Evolutionary conservation across 768 basidiomycete genomes (phyloP), one percentile per base, ranked within the genome.

Genomic region (Mycena kentingensis): DNA sequence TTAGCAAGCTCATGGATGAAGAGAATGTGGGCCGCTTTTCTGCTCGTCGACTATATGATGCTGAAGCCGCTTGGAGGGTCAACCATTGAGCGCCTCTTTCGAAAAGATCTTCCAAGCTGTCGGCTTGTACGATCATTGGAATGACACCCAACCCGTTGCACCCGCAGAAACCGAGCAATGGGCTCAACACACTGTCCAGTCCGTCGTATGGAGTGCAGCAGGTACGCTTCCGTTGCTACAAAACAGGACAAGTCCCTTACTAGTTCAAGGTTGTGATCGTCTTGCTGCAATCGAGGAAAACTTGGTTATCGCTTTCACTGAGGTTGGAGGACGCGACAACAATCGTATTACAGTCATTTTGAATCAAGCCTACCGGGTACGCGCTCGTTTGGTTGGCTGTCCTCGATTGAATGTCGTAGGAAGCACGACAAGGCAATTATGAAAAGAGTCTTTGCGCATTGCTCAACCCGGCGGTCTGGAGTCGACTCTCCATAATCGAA

Each of bases 111-210:
- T 78, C 5, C 80, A 90, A 66, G 85, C 85, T 3, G 65, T 81
- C 11, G 87, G 83, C 8, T 65, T 90, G 16, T 86, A 85, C 60
- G 87, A 92, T 65, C 79, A 84, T 49, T 88, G 87, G 81, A 69
- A 81, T 34, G 86, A 90, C 56, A 69, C 73, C 2, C 81, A 83
- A 57, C 73, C 74, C 56, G 72, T 73, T 19, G 63, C 74, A 2
- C 74, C 79, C 28, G 63, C 71, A 13, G 82, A 84, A 36, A 71
- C 72, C 12, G 85, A 90, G 46, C 80, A 88, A 64, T 87, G 85
- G 74, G 81, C 82, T 13, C 82, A 82, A 45, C 88, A 92, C 63
- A 80, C 83, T 18, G 85, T 88, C 37, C 87, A 90, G 62, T 83
- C 86, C 12, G 69, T 86, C 37, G 73, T 87, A 15, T 93, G 91